Percentiles rank a stretch among this genome's conserved stretches.
Evolutionary conservation across 352 stramenopile genomes (phyloP).

Genomic region (Aphanomyces astaci): DNA sequence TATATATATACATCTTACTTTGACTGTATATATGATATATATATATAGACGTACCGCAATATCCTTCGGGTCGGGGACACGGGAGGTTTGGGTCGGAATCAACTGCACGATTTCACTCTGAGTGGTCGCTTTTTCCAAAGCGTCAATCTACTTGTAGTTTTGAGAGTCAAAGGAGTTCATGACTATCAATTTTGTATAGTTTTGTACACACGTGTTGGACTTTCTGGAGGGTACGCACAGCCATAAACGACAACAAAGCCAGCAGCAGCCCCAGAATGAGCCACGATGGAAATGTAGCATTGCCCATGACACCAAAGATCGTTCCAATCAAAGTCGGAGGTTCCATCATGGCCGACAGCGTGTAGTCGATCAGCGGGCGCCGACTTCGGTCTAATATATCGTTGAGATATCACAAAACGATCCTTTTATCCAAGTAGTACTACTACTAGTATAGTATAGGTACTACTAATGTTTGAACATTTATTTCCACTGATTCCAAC

Average conservation of each 20-base stretch:
- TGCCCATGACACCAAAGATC: conserved; percentile 78
- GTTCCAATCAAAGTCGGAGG: conserved; percentile 79
- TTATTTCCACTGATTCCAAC: too few relatives aligned
- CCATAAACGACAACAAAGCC: conserved; percentile 63
- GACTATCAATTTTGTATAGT: too few relatives aligned
- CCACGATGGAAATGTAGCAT: conserved; percentile 76
- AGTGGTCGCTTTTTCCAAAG: background rate
- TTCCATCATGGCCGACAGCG: conserved; percentile 96
- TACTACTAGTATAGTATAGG: too few relatives aligned
- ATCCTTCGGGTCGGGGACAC: background rate
- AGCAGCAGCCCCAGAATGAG: conserved; percentile 68
- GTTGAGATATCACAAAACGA: too few relatives aligned
- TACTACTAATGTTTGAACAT: too few relatives aligned
- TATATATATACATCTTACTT: too few relatives aligned
- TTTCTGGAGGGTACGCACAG: conserved; percentile 62
- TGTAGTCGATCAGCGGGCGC: conserved; percentile 93
- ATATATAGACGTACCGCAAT: background rate
- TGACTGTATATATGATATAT: too few relatives aligned
- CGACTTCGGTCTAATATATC: conserved; percentile 12
- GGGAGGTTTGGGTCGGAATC: background rate
- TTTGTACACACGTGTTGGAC: conserved; percentile 48
- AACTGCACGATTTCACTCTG: background rate
- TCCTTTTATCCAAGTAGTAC: too few relatives aligned
- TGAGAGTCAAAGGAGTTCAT: too few relatives aligned
- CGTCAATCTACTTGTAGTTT: conserved; percentile 14